Percentiles rank a stretch among this genome's conserved stretches.
phyloP scores from a whole-genome alignment of 345 rosid genomes.

The Salix brachista region DNA sequence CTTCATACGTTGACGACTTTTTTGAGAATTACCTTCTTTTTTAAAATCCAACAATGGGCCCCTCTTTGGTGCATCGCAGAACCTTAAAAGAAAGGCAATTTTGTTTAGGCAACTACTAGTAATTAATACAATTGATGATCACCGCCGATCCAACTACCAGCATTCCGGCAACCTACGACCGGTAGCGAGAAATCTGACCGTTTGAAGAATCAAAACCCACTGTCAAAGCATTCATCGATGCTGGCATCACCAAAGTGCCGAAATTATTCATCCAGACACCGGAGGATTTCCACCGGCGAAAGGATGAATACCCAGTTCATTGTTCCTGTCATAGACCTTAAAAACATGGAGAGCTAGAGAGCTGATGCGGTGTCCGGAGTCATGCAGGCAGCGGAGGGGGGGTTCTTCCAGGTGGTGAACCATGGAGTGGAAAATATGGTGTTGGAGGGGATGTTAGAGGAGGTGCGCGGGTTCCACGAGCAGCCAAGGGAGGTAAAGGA shows the following conservation, averaged over 20 bases:
- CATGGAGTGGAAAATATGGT: constrained; percentile 6
- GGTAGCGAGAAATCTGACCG: not conserved
- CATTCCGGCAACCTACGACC: not conserved
- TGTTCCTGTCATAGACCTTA: constrained; percentile 14
- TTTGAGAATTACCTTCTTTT: too few species aligned
- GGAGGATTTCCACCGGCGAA: not conserved
- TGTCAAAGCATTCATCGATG: constrained; percentile 3
- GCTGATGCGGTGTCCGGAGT: constrained; percentile 3
- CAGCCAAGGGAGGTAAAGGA: not conserved
- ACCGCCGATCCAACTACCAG: not conserved
- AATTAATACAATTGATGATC: too few species aligned
- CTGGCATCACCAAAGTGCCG: constrained; percentile 1
- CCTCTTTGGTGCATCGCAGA: too few species aligned
- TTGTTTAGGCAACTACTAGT: too few species aligned
- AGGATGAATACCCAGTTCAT: not conserved
- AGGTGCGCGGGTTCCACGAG: constrained; percentile 15
- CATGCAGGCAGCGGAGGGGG: constrained; percentile 5
- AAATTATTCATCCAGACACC: not conserved
- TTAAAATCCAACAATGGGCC: too few species aligned
- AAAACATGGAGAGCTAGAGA: not conserved
- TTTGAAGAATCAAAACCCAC: constrained; percentile 10
- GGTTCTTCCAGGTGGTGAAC: constrained; percentile 21
- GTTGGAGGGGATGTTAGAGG: constrained; percentile 12
- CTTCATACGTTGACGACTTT: too few species aligned
- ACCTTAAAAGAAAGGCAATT: too few species aligned